Percentiles rank a stretch among this genome's conserved stretches.
These are phyloP conservation scores for Pouteria glomerata DNA, from an alignment of 148 eudicot species.

Conservation along the genomic window DNA sequence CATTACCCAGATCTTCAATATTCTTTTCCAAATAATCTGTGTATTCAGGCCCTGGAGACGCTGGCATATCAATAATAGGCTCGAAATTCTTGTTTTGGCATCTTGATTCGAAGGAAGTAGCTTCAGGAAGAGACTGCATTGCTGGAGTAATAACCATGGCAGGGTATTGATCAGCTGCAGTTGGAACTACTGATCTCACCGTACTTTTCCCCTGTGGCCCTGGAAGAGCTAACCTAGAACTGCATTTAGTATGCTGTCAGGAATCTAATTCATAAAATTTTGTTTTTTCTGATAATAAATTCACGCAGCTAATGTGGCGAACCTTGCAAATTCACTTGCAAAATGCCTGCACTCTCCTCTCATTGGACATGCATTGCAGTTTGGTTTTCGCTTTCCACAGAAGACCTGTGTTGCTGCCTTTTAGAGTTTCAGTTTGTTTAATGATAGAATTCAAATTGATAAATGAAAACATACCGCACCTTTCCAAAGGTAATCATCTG, in stretches of 20 bases:
- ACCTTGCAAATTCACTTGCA: slow-evolving; percentile 59
- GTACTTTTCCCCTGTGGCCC: slow-evolving; percentile 1
- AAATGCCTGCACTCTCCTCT: too few species aligned
- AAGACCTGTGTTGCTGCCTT: slow-evolving; percentile 34
- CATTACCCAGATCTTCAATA: too few species aligned
- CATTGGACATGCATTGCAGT: too few species aligned
- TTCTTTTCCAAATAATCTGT: slow-evolving; percentile 4
- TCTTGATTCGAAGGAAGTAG: background rate
- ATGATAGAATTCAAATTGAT: background rate
- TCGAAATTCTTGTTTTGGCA: background rate
- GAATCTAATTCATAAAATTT: background rate
- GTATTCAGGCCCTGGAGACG: slow-evolving; percentile 33
- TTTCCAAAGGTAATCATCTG: slow-evolving; percentile 75
- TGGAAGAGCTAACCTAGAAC: slow-evolving; percentile 22
- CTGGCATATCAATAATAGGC: slow-evolving; percentile 41
- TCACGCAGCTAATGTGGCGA: too few species aligned
- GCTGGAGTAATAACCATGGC: background rate
- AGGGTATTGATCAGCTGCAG: background rate
- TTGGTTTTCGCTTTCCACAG: slow-evolving; percentile 56
- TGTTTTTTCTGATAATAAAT: background rate
- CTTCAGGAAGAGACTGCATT: background rate
- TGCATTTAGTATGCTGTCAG: slow-evolving; percentile 10
- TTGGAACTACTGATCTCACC: background rate
- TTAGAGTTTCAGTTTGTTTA: background rate
- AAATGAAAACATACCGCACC: slow-evolving; percentile 24